Percentiles rank a stretch among this genome's conserved stretches.
These are phyloP conservation scores for Hypoxylon sp. DNA, from an alignment of 2,329 filamentous ascomycete species.

Conservation along the genomic window DNA sequence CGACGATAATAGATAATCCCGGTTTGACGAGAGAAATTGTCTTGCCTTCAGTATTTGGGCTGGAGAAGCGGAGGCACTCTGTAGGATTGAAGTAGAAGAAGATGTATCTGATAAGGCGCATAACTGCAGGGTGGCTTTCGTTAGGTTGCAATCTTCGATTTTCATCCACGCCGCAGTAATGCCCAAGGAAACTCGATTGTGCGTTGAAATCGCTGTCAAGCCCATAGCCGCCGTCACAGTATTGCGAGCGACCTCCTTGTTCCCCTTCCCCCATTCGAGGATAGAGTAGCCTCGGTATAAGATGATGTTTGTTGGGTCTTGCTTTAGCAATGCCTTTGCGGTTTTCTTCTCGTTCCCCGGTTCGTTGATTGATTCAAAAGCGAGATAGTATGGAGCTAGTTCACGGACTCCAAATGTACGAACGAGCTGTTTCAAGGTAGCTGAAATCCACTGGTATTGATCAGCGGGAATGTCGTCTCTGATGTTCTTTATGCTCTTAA, in stretches of 20 bases:
- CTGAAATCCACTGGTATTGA: conserved; percentile 64
- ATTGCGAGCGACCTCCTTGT: conserved; percentile 70
- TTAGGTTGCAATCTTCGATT: conserved; percentile 61
- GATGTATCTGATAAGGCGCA: conserved; percentile 58
- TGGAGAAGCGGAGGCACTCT: conserved; percentile 51
- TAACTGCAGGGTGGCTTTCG: conserved; percentile 58
- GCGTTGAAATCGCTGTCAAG: conserved; percentile 46
- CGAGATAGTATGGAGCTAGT: conserved; percentile 79
- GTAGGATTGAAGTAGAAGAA: conserved; percentile 40
- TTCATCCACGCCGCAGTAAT: conserved; percentile 78
- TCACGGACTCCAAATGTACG: conserved; percentile 61
- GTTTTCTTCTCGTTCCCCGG: conserved; percentile 73
- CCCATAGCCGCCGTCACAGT: conserved; percentile 77
- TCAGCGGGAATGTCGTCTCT: conserved; percentile 53
- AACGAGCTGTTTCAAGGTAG: conserved; percentile 71
- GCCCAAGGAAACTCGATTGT: conserved; percentile 63
- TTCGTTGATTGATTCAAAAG: conserved; percentile 73
- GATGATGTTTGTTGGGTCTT: conserved; percentile 71
- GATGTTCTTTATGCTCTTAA: conserved; percentile 56
- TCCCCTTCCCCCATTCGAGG: conserved; percentile 74
- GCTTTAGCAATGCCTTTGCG: conserved; percentile 82
- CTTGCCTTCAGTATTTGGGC: conserved; percentile 66
- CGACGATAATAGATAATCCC: conserved; percentile 70
- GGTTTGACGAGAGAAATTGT: conserved; percentile 67
- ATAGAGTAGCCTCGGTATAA: conserved; percentile 87